Evolutionary conservation across 345 rosid genomes (phyloP).

Genomic region (Noccaea caerulescens): DNA sequence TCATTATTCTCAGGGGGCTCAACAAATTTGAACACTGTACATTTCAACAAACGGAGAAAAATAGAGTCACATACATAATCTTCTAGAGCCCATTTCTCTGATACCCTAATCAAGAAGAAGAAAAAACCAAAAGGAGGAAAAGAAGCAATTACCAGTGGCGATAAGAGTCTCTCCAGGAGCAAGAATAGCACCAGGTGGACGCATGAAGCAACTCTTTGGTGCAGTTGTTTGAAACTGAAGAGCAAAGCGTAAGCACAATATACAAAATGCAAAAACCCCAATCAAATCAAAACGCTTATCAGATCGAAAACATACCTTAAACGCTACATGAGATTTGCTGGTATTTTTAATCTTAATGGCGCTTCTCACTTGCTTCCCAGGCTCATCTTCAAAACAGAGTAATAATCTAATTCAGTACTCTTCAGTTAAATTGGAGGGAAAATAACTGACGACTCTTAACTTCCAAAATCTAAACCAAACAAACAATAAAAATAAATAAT

Average conservation of each 20-base stretch:
- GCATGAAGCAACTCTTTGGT: conserved; percentile 99
- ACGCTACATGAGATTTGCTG: conserved; percentile 90
- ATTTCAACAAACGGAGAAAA: background rate
- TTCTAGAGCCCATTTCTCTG: background rate
- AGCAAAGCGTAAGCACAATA: background rate
- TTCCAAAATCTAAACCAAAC: conserved; percentile 15
- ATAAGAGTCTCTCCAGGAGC: conserved; percentile 87
- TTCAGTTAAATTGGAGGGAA: background rate
- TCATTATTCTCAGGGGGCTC: conserved; percentile 95
- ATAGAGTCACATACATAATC: conserved; percentile 9
- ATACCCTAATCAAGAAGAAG: conserved; percentile 13
- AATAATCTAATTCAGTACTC: conserved; percentile 13
- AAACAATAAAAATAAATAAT: background rate
- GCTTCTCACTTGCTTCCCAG: conserved; percentile 97
- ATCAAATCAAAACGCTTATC: no score
- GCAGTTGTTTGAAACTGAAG: conserved; percentile 96
- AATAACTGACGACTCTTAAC: background rate
- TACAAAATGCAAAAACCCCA: background rate
- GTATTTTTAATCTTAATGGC: conserved; percentile 93
- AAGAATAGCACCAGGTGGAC: conserved; percentile 97
- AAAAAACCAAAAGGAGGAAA: background rate
- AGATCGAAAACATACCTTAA: conserved; percentile 61
- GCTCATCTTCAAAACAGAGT: conserved; percentile 70
- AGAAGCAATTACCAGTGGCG: conserved; percentile 70
- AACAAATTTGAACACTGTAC: conserved; percentile 89